These are phyloP conservation scores for Chytriomyces confervae DNA, from an alignment of 192 early-diverging fungal genomes.

Conservation along the genomic window DNA sequence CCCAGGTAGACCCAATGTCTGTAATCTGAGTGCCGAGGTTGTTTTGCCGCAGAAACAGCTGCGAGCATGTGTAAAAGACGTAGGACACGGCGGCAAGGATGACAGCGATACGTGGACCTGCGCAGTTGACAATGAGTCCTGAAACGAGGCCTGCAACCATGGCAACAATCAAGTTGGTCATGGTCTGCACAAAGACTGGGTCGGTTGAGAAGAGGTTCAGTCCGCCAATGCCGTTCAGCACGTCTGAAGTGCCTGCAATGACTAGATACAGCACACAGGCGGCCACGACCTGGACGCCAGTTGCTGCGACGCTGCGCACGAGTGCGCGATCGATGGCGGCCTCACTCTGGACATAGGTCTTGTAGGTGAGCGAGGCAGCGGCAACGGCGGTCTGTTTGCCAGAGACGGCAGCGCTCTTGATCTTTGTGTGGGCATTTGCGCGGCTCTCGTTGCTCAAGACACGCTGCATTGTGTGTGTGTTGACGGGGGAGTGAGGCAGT, in stretches of 20 bases:
- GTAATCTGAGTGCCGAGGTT: not conserved
- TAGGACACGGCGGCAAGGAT: not conserved
- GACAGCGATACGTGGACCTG: not conserved
- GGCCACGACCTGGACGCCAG: not conserved
- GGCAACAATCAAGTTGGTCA: not conserved
- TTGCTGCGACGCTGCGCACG: not conserved
- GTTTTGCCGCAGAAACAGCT: not conserved
- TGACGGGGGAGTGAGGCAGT: too few species aligned
- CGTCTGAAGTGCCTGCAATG: not conserved
- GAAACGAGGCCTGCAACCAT: not conserved
- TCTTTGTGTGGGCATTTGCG: too few species aligned
- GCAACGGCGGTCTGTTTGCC: too few species aligned
- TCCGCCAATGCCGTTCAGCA: not conserved
- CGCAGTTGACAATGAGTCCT: not conserved
- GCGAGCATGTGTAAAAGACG: not conserved
- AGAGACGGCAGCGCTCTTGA: too few species aligned
- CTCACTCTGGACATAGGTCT: not conserved
- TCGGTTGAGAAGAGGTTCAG: not conserved
- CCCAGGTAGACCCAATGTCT: not conserved
- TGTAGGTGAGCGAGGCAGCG: too few species aligned
- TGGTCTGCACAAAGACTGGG: slow-evolving; percentile 3
- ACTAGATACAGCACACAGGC: not conserved
- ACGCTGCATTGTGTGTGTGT: too few species aligned
- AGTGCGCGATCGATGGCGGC: not conserved
- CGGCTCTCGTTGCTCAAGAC: too few species aligned